Base-by-base conservation (phyloP, 2,329 filamentous ascomycete genomes). In the Thyridium curvatum region DNA sequence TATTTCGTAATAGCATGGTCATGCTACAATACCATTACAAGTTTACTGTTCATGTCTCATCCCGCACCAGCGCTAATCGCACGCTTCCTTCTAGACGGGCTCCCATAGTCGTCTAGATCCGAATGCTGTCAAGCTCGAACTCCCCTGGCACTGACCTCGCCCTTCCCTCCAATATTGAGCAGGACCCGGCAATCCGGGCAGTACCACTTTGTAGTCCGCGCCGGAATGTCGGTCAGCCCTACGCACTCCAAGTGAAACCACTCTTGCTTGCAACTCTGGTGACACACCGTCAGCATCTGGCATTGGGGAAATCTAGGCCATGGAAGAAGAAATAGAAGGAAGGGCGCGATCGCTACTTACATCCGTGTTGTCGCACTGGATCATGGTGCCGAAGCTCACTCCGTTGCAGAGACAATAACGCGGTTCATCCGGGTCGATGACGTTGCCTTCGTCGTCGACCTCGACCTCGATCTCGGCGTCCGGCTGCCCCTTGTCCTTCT, bases 171-270 rank as follows among this genome's bases (percentile, higher is more conserved):
- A 48, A 82, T 77, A 35, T 78, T 77, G 26, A 82, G 60, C 21
- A 72, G 62, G 44, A 76, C 72, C 31, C 81, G 69, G 54, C 86
- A 93, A 36, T 87, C 79, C 2, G 84, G 84, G 59, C 86, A 93
- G 52, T 88, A 93, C 86, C 86, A 93, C 60, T 88, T 89, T 3
- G 82, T 82, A 26, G 83, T 84, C 14, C 84, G 71, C 3, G 80
- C 74, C 10, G 86, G 85, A 42, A 85, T 77, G 17, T 80, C 71
- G 10, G 71, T 67, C 28, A 93, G 66, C 5, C 73, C 79, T 6
- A 93, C 83, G 52, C 86, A 93, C 46, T 80, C 78, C 31, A 93
- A 71, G 55, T 93, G 86, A 58, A 91, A 93, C 86, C 86, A 93
- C 59, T 91, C 85, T 46, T 79, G 79, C 50, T 86, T 81, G 63